Base-by-base conservation (phyloP, 176 grass and related monocot genomes). In the Carex cristatella region DNA sequence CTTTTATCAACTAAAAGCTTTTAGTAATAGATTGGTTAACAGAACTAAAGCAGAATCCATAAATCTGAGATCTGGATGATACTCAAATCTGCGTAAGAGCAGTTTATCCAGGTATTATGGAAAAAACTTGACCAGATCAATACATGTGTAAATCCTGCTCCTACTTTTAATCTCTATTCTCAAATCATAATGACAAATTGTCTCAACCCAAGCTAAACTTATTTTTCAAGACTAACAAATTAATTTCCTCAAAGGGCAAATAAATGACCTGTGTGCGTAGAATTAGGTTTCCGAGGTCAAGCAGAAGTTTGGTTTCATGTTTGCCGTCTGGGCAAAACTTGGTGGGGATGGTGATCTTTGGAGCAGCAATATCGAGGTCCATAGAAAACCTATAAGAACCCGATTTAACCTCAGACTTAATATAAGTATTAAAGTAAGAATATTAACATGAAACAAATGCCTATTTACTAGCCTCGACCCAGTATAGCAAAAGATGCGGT, bases 291-390 rank as follows among this genome's bases (percentile, higher is more conserved):
- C 95, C 95, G 40, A 98, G 88, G 60, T 98, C 95, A 85, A 98
- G 95, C 79, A 94, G 86, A 87, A 98, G 95, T 63, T 91, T 93
- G 71, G 95, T 93, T 82, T 92, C 91, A 81, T 98, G 92, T 76
- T 90, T 14, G 82, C 90, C 92, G 83, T 98, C 95, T 62, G 95
- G 95, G 49, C 86, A 77, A 84, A 98, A 98, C 75, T 93, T 98
- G 66, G 87, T 90, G 38, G 95, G 95, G 79, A 98, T 87, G 31
- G 92, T 94, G 85, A 98, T 91, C 90, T 98, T 98, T 65, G 95
- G 95, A 84, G 92, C 95, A 90, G 95, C 95, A 76, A 98, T 98
- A 78, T 98, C 95, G 83, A 98, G 90, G 87, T 98, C 90, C 79
- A 98, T 84, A 81, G 91, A 93, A 89, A 98, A 98, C 89, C 95